Evolutionary conservation across 768 basidiomycete species (phyloP), one percentile per base, ranked within the genome.

Genomic region (Kwoniella sp.): DNA sequence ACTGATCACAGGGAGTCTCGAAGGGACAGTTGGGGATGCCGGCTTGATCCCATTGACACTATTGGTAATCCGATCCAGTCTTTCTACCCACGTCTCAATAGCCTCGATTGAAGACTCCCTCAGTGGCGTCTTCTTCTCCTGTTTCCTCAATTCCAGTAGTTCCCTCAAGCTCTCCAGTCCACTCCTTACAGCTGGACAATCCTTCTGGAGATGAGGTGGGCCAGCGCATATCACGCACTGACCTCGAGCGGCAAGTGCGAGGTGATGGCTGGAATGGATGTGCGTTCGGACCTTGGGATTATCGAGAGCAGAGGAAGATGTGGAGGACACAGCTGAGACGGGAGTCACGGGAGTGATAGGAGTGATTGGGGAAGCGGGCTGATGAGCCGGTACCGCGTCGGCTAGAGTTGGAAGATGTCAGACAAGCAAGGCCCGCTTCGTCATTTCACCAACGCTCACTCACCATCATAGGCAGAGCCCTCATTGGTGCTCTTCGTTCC

Each of bases 131-230:
- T 55, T 52, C 9, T 50, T 58, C 23, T 65, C 48, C 15, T 23
- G 29, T n/a, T 67, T 59, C 15, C 62, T 37, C 25, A 65, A 54
- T n/a, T 41, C 64, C 47, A 73, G 37, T 9, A 68, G 23, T 1
- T 45, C 50, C 22, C 48, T 34, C 8, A 76, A 56, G 9, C 26
- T 53, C 8, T 55, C 63, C 0, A 68, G 23, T 17, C 73, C 73
- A 12, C 25, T 52, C 38, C 68, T 63, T 26, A 73, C 69, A 20
- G 52, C 47, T 0, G 74, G 74, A 65, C 74, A 76, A 22, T 73
- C 66, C 31, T 72, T 72, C 47, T 72, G 69, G 17, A 74, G 37
- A 53, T 72, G 73, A 22, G 51, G 2, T 37, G 66, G 58, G 5
- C 55, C 41, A 11, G 41, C 41, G 20, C 41, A 45, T 8, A 45